Conservation (phyloP, 2,329 filamentous ascomycete species). For the Apiospora marii region DNA sequence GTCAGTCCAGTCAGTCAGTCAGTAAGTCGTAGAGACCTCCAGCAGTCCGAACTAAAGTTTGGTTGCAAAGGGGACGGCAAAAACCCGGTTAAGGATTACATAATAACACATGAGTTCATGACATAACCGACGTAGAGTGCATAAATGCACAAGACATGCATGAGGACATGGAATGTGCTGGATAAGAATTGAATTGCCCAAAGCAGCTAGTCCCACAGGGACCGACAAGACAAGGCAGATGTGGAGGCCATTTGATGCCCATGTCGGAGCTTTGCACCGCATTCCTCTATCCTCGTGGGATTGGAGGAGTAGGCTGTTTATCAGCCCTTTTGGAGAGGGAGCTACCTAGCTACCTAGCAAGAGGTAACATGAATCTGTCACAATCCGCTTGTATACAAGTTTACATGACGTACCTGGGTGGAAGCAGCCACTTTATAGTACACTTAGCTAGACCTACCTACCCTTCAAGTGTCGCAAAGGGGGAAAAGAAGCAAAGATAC, state of each 20-base stretch:
- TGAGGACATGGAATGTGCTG: background rate
- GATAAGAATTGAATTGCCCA: background rate
- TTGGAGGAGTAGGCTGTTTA: background rate
- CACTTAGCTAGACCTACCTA: background rate
- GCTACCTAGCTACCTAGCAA: background rate
- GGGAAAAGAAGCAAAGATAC: background rate
- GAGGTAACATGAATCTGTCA: background rate
- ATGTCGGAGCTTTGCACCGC: background rate
- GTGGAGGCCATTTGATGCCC: background rate
- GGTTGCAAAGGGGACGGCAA: constrained; percentile 1
- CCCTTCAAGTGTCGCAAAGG: background rate
- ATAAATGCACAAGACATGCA: background rate
- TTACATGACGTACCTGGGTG: background rate
- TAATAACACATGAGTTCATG: too few relatives aligned
- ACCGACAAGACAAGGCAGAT: too few relatives aligned
- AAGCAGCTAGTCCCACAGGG: constrained; percentile 10
- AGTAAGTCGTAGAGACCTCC: background rate
- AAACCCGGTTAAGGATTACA: background rate
- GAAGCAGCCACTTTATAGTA: background rate
- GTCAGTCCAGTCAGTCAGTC: background rate
- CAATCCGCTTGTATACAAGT: background rate
- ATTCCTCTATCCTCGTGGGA: background rate
- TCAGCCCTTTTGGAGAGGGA: background rate
- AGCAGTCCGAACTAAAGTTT: background rate
- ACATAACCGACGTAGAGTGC: background rate